Conservation (phyloP, 1,139 yeast species). For the Kodamaea anthophila region DNA sequence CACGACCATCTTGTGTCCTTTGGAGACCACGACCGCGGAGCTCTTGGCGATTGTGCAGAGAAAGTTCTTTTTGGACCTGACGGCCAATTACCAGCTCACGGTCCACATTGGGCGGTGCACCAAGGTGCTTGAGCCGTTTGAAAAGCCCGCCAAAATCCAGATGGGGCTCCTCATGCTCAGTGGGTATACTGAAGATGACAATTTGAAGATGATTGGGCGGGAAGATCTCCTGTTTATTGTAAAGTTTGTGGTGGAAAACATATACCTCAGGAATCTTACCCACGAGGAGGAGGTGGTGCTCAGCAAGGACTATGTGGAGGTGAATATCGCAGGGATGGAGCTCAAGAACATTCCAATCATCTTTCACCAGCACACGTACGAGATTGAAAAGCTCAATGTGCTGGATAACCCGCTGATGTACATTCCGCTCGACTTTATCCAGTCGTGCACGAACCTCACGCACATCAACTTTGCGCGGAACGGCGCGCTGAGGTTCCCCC, state of each 20-base stretch:
- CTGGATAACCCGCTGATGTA: constrained; percentile 83
- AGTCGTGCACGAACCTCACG: constrained; percentile 67
- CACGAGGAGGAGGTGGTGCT: constrained; percentile 61
- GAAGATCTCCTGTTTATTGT: constrained; percentile 84
- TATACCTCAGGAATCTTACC: constrained; percentile 61
- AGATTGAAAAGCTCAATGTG: constrained; percentile 76
- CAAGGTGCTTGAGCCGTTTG: constrained; percentile 65
- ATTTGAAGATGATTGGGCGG: constrained; percentile 72
- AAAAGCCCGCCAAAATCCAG: constrained; percentile 75
- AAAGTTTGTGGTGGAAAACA: constrained; percentile 74
- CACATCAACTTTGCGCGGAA: constrained; percentile 66
- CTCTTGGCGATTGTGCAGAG: constrained; percentile 61
- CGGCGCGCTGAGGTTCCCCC: constrained; percentile 70
- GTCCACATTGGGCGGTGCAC: constrained; percentile 74
- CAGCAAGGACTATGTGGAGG: constrained; percentile 65
- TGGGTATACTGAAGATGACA: constrained; percentile 77
- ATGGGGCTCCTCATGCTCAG: constrained; percentile 65
- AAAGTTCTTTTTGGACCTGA: constrained; percentile 69
- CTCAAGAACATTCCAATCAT: constrained; percentile 81
- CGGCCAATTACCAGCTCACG: constrained; percentile 72
- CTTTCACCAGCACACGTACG: constrained; percentile 75
- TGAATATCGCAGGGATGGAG: constrained; percentile 67
- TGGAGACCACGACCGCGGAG: constrained; percentile 74
- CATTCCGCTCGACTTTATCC: constrained; percentile 80
- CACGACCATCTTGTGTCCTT: constrained; percentile 69